These are phyloP conservation scores for Inonotus obliquus DNA, from an alignment of 1,284 basidiomycete species.

Conservation along the genomic window DNA sequence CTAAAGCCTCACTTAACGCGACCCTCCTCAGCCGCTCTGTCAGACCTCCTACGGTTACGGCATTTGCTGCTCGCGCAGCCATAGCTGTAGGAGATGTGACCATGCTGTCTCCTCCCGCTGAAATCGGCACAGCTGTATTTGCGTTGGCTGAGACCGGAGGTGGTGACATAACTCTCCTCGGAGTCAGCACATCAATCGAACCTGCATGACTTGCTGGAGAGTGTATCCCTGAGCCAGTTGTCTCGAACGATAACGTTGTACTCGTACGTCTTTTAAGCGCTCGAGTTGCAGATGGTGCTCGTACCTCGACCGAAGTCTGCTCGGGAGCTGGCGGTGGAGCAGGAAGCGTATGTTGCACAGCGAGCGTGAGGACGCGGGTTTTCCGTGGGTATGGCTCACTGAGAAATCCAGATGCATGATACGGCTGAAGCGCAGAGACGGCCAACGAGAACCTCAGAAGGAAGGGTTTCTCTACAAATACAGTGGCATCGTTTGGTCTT, in stretches of 20 bases:
- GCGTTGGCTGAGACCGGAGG: constrained; percentile 1
- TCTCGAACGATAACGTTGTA: constrained; percentile 11
- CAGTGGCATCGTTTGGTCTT: constrained; percentile 37
- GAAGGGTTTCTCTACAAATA: constrained; percentile 55
- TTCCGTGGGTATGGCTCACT: background rate
- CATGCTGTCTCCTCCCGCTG: constrained; percentile 5
- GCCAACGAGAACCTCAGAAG: constrained; percentile 45
- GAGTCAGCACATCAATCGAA: constrained; percentile 16
- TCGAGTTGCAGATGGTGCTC: background rate
- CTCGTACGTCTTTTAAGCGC: constrained; percentile 7
- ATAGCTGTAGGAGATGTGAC: constrained; percentile 6
- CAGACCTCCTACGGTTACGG: constrained; percentile 6
- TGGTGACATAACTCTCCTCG: constrained; percentile 14
- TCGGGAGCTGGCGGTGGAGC: constrained; percentile 22
- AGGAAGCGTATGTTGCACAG: constrained; percentile 50
- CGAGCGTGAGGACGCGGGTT: constrained; percentile 43
- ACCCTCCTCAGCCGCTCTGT: constrained; percentile 12
- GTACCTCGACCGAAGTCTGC: constrained; percentile 17
- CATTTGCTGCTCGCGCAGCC: background rate
- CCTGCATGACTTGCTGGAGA: constrained; percentile 15
- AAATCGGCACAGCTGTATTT: background rate
- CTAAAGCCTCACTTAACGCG: constrained; percentile 14
- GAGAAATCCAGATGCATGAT: constrained; percentile 25
- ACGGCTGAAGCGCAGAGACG: constrained; percentile 33
- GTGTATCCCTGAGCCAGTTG: constrained; percentile 1